Base-by-base conservation (phyloP, 1,284 basidiomycete genomes). In the Microbotryum violaceum region DNA sequence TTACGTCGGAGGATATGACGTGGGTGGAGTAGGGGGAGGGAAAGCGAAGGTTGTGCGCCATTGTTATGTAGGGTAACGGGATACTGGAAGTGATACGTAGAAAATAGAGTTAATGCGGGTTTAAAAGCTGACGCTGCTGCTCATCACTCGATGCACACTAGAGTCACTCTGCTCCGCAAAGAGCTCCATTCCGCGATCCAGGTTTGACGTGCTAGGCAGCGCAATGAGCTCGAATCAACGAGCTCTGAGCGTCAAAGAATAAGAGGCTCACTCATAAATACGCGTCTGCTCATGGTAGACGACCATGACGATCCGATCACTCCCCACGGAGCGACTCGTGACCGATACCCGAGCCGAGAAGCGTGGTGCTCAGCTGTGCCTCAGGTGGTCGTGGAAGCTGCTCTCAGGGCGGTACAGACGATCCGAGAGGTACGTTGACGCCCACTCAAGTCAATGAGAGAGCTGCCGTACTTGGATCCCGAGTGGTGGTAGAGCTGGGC, bases 21-120 rank as follows among this genome's bases (percentile, higher is more conserved):
- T 77, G 76, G 3, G 67, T 61, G 3, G 75, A 72, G 45, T 71
- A 74, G 12, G 76, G 75, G n/a, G 77, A 77, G 0, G 76, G 76
- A 60, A 77, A 77, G 27, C 76, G 71, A 21, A 74, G 70, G 56
- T 75, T 75, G 70, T 75, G 76, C 2, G 75, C 75, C 21, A 66
- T 66, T 18, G 62, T 54, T 54, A 74, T 56, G 53, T 61, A 56
- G 3, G 61, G 47, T 56, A 71, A 66, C 6, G 69, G 66, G 53
- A 68, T 37, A 37, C 71, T 72, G 64, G 12, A 37, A 37, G 21
- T n/a, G n/a, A 42, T 6, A 29, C 2, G 1, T 12, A 29, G 16
- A 12, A 1, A 29, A 51, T 23, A 46, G 2, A 29, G 21, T 25
- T 12, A 27, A 14, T 2, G 10, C 4, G 16, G 18, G 49, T n/a